phyloP scores from a whole-genome alignment of 2,329 filamentous ascomycete species.

The Phialemoniopsis sp. region DNA sequence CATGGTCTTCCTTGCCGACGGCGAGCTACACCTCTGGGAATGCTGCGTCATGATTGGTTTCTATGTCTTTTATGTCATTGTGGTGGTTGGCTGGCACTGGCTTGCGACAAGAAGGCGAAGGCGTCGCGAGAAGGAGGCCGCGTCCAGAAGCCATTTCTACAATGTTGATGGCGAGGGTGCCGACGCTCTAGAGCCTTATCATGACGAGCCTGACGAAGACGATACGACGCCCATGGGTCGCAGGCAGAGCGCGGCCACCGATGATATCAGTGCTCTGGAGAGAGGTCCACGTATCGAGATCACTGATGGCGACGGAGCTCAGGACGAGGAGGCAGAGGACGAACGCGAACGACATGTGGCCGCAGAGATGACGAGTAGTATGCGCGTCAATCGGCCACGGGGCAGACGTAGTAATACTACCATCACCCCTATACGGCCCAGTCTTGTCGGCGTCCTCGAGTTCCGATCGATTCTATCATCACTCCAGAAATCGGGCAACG shows the following conservation, averaged over 20 bases:
- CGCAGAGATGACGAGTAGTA: conserved; percentile 86
- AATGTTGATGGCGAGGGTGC: conserved; percentile 44
- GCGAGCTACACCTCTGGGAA: conserved; percentile 81
- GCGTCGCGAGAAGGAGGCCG: conserved; percentile 61
- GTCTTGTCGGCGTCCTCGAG: conserved; percentile 87
- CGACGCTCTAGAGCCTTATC: conserved; percentile 62
- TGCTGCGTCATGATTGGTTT: conserved; percentile 86
- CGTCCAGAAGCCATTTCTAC: conserved; percentile 71
- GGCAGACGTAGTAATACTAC: conserved; percentile 66
- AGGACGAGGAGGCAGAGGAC: conserved; percentile 35
- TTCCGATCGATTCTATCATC: conserved; percentile 90
- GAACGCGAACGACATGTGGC: conserved; percentile 62
- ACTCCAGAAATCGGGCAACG: conserved; percentile 75
- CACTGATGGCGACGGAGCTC: conserved; percentile 27
- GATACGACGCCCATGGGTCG: conserved; percentile 26
- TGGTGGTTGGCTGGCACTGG: conserved; percentile 93
- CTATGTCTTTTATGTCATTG: conserved; percentile 83
- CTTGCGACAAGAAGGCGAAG: conserved; percentile 61
- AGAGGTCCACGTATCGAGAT: conserved; percentile 42
- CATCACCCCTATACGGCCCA: conserved; percentile 83
- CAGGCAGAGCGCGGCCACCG: conserved; percentile 13
- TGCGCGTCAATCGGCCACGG: conserved; percentile 75
- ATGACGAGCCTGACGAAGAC: conserved; percentile 54
- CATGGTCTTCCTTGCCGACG: conserved; percentile 83
- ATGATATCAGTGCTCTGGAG: conserved; percentile 40